Evolutionary conservation across 305 asterid genomes (phyloP), one percentile per base, ranked within the genome.

Genomic region (Plantago lanceolata): DNA sequence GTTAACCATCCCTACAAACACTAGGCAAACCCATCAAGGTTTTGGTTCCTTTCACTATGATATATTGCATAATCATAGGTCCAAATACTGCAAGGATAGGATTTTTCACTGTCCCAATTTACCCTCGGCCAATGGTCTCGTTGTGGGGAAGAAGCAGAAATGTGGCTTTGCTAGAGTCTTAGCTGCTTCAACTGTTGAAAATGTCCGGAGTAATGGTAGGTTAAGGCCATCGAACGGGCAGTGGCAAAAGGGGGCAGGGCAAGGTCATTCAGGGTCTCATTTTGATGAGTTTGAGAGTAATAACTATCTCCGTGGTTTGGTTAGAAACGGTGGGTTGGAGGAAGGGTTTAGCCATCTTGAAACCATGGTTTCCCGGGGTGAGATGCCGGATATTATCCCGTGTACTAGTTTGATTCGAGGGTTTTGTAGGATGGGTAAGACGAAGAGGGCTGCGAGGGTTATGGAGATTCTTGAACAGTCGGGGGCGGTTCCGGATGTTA

Each of bases 361-460:
- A 54, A 77, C 66, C 44, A 89, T 92, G 96, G 86, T 87, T 53
- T 80, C 56, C 58, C 81, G 76, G 21, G 95, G 98, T 12, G 95
- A 82, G 49, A 81, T 81, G 31, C 96, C 96, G 1, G 96, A 92
- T 78, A 82, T 87, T 4, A 75, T 86, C 63, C 84, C 92, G 0
- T 89, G 93, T 59, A 87, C 96, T n/a, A 87, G 89, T 71, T 80
- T 92, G 80, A 89, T 92, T 69, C 81, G 93, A 6, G 96, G 95
- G 54, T 89, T 92, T 68, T 92, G 96, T 70, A 76, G 83, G 68
- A 49, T 48, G 3, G 93, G 98, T 29, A 79, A 79, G 76, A 85
- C 89, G 48, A 75, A 69, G 70, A 86, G 74, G 68, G 97, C 96
- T 2, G 75, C 89, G 0, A 78, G 86, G 67, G 79, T 87, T 47